phyloP scores from a whole-genome alignment of 2,329 filamentous ascomycete species.

The Cordyceps sp. region DNA sequence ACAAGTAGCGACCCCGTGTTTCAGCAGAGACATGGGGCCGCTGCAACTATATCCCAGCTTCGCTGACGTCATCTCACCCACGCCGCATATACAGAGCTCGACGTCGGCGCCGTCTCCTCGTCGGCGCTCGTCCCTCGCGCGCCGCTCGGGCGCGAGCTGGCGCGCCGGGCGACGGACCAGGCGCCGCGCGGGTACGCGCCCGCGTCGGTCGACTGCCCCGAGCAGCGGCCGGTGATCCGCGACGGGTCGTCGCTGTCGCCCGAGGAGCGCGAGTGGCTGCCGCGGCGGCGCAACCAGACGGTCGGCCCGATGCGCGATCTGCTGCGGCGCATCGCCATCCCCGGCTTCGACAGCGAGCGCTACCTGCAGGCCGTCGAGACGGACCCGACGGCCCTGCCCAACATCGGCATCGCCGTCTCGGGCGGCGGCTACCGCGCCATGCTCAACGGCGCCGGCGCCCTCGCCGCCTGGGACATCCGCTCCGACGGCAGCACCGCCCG shows the following conservation, averaged over 20 bases:
- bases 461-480: slow-evolving; percentile 65
- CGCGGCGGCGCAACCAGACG: slow-evolving; percentile 54
- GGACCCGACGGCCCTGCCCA: slow-evolving; percentile 22
- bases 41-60: too few relatives aligned
- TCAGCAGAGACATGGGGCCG: too few relatives aligned
- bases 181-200: slow-evolving; percentile 50
- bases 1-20: too few relatives aligned
- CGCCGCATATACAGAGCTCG: too few relatives aligned
- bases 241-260: slow-evolving; percentile 41
- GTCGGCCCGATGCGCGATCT: slow-evolving; percentile 62
- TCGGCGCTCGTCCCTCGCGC: too few relatives aligned
- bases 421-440: slow-evolving; percentile 81
- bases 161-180: slow-evolving; percentile 10
- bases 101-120: too few relatives aligned
- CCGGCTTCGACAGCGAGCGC: slow-evolving; percentile 51
- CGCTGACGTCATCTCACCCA: too few relatives aligned
- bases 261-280: slow-evolving; percentile 62
- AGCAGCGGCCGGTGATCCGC: slow-evolving; percentile 49
- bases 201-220: slow-evolving; percentile 48
- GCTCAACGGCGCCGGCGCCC: slow-evolving; percentile 66
- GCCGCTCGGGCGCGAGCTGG: too few relatives aligned
- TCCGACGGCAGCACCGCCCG: slow-evolving; percentile 27
- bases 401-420: slow-evolving; percentile 62
- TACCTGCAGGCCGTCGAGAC: slow-evolving; percentile 43
- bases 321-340: slow-evolving; percentile 53